Evolutionary conservation across 371 early-diverging fungal genomes (phyloP).

Genomic region (Mucor mucedo): DNA sequence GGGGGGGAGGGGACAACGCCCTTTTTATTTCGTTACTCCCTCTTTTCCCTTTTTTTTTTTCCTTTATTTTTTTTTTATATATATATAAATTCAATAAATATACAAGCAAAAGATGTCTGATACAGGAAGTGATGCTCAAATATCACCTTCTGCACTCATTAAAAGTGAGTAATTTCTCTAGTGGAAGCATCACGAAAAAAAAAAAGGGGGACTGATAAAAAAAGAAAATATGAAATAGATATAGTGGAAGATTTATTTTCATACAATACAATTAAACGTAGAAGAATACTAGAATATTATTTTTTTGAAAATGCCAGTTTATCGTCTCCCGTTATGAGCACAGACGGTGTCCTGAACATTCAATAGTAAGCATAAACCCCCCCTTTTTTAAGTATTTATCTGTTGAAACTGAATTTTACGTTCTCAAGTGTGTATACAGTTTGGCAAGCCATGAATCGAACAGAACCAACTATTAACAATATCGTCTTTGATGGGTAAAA

Average conservation of each 20-base stretch:
- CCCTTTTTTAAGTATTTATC: not conserved
- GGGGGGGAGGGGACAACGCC: no score
- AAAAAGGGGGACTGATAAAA: not conserved
- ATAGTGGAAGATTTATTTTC: slow-evolving; percentile 52
- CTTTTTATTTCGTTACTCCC: not conserved
- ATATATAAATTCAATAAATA: not conserved
- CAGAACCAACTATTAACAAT: slow-evolving; percentile 58
- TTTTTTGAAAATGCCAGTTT: slow-evolving; percentile 47
- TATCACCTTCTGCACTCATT: slow-evolving; percentile 42
- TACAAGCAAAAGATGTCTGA: slow-evolving; percentile 36
- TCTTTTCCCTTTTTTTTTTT: not conserved
- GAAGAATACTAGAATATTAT: slow-evolving; percentile 48
- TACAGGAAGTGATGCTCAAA: slow-evolving; percentile 38
- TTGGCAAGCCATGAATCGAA: slow-evolving; percentile 65
- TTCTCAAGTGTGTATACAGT: slow-evolving; percentile 59
- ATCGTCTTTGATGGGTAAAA: slow-evolving; percentile 62
- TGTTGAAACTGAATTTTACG: not conserved
- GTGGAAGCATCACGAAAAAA: not conserved
- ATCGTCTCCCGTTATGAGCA: slow-evolving; percentile 61
- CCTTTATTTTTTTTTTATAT: not conserved
- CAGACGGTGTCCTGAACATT: slow-evolving; percentile 61
- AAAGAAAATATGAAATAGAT: slow-evolving; percentile 20
- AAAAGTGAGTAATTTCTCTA: slow-evolving; percentile 23
- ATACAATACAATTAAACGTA: slow-evolving; percentile 43
- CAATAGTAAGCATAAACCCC: slow-evolving; percentile 41